A percentile compares a stretch with the other conserved stretches of the same genome.
Conservation (phyloP, 306 rosid genomes). For the Herpetospermum pedunculosum region DNA sequence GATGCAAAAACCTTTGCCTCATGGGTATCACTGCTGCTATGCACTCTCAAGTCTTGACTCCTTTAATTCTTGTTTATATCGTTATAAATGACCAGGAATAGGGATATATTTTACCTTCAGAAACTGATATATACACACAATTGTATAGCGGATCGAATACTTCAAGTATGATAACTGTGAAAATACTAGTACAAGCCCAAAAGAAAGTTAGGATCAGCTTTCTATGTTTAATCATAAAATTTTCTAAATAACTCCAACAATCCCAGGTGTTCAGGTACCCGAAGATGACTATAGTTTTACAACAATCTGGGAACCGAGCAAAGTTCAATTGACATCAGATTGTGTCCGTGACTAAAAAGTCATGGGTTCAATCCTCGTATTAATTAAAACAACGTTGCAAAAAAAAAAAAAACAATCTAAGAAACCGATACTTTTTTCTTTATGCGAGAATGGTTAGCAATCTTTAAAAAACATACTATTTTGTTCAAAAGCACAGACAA, state of each 20-base stretch:
- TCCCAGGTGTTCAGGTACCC: slow-evolving; percentile 38
- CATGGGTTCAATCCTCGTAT: too few relatives aligned
- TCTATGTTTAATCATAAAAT: not conserved
- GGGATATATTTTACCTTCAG: not conserved
- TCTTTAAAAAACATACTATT: too few relatives aligned
- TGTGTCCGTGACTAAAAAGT: too few relatives aligned
- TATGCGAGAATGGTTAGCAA: too few relatives aligned
- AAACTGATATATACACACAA: not conserved
- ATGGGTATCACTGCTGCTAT: slow-evolving; percentile 31
- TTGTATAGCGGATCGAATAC: slow-evolving; percentile 50
- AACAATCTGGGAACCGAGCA: slow-evolving; percentile 36
- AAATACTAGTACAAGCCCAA: slow-evolving; percentile 37
- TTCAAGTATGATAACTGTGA: slow-evolving; percentile 75
- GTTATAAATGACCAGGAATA: not conserved
- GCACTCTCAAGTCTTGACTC: not conserved
- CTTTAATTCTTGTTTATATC: not conserved
- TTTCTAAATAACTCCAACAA: not conserved
- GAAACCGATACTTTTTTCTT: too few relatives aligned
- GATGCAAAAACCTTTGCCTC: slow-evolving; percentile 75
- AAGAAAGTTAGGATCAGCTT: slow-evolving; percentile 28
- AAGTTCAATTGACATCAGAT: too few relatives aligned
- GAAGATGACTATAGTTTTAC: slow-evolving; percentile 44
- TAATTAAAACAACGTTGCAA: too few relatives aligned
- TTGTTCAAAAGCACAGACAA: too few relatives aligned
- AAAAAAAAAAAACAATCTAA: too few relatives aligned